A percentile compares a stretch with the other conserved stretches of the same genome.
Conservation (phyloP, 768 basidiomycete species). For the Phaeotremella skinneri region DNA sequence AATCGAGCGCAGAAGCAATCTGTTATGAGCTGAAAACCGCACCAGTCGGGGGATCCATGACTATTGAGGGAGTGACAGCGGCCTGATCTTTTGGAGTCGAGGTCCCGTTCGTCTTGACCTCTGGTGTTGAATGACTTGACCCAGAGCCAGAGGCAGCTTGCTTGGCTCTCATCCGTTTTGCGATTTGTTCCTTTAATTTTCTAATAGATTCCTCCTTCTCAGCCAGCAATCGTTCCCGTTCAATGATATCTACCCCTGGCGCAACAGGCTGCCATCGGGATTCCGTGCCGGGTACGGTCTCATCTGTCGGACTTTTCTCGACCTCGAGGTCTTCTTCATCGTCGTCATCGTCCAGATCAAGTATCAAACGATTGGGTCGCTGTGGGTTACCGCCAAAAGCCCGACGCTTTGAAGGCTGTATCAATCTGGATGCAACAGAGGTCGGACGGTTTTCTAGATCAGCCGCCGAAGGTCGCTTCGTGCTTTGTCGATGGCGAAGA, state of each 20-base stretch:
- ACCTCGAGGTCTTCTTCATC: slow-evolving; percentile 16
- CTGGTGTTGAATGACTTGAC: neutral
- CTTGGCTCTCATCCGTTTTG: slow-evolving; percentile 26
- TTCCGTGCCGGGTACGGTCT: neutral
- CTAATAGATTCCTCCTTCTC: slow-evolving; percentile 41
- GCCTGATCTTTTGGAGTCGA: neutral
- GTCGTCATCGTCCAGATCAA: slow-evolving; percentile 32
- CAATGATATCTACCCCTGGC: slow-evolving; percentile 7
- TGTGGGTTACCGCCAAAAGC: slow-evolving; percentile 25
- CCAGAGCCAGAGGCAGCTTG: neutral
- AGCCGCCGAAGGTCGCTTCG: slow-evolving; percentile 35
- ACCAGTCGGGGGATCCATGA: neutral
- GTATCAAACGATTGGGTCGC: slow-evolving; percentile 24
- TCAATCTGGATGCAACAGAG: slow-evolving; percentile 17
- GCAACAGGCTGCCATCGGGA: neutral
- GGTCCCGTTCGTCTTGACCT: neutral
- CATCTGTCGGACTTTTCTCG: slow-evolving; percentile 2
- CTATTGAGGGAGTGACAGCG: neutral
- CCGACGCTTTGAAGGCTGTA: slow-evolving; percentile 16
- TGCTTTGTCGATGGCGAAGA: slow-evolving; percentile 16
- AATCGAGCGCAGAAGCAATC: too few relatives aligned
- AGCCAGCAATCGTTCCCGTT: slow-evolving; percentile 23
- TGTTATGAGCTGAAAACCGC: too few relatives aligned
- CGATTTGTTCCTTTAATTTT: slow-evolving; percentile 36
- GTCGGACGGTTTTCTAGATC: slow-evolving; percentile 37